Base-by-base conservation (phyloP, 306 rosid genomes). In the Cicer judaicum region DNA sequence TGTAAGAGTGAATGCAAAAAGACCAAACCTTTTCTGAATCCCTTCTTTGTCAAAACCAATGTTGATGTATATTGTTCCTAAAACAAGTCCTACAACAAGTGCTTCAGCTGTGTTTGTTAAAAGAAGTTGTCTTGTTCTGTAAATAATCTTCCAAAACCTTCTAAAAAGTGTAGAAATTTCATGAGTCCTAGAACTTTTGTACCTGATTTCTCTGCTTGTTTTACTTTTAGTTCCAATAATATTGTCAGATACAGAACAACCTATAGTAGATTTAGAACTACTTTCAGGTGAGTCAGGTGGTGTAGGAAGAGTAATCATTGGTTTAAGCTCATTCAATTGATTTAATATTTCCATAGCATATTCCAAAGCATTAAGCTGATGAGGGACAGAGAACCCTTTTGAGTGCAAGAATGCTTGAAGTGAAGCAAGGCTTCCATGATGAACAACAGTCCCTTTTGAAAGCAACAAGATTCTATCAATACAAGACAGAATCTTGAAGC, bases 31-130 rank as follows among this genome's bases (percentile, higher is more conserved):
- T 81, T 94, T 94, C 78, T 88, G 88, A 18, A 94, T 90, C 0
- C 97, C 96, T 76, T 85, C 68, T 70, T 88, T 91, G 21, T 63
- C 88, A 60, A 79, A 83, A 0, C 97, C 97, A 54, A 94, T 91
- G 80, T 94, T 88, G 13, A 94, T 85, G 76, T 94, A 94, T 74
- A 94, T 94, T 2, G 98, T 91, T 60, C 98, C 97, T 12, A 94
- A 83, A 19, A 94, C 95, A 74, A 94, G 78, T 1, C 98, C 98
- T 14, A 94, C 98, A 1, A 94, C 13, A 34, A 94, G 91, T 2
- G 98, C 91, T 70, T 94, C 98, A 11, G 55, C 47, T 1, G 97
- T 90, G 80, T 94, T 94, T 1, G 97, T 94, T 10, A 91, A 41
- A 67, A 94, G 88, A 0, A 94, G 81, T 63, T 94, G 97, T 53